Evolutionary conservation across 768 basidiomycete species (phyloP).

Genomic region (Lepiota venenata): DNA sequence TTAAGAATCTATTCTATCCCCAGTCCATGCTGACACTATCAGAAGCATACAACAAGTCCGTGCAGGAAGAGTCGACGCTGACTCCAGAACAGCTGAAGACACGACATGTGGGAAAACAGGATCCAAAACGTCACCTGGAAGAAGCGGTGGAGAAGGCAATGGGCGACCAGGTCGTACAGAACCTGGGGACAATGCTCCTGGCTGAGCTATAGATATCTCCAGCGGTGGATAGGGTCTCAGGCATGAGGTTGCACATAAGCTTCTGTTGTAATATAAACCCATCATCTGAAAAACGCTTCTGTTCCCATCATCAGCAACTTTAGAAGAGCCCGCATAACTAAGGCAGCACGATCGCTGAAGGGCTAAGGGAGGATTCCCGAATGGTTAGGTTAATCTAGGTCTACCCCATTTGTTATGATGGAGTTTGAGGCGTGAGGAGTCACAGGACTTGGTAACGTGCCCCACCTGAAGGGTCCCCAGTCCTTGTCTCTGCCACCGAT

Average conservation of each 20-base stretch:
- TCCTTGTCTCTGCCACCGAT: too few relatives aligned
- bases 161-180: conserved; percentile 96
- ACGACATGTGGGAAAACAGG: conserved; percentile 95
- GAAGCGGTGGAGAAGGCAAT: conserved; percentile 98
- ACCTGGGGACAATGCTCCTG: conserved; percentile 90
- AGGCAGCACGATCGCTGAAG: background rate
- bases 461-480: background rate
- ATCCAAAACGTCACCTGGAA: conserved; percentile 96
- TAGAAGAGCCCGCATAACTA: background rate
- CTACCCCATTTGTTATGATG: background rate
- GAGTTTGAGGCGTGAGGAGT: background rate
- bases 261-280: conserved; percentile 18
- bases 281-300: conserved; percentile 4
- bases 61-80: conserved; percentile 97
- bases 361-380: background rate
- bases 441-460: background rate
- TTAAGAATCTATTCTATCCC: conserved; percentile 14
- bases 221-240: background rate
- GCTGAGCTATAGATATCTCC: conserved; percentile 59
- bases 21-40: conserved; percentile 93
- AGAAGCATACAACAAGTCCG: conserved; percentile 94
- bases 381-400: background rate
- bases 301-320: conserved; percentile 7
- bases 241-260: conserved; percentile 6
- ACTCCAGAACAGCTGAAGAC: conserved; percentile 93